Evolutionary conservation across 768 basidiomycete genomes (phyloP), one percentile per base, ranked within the genome.

Genomic region (Boletus speciosus): DNA sequence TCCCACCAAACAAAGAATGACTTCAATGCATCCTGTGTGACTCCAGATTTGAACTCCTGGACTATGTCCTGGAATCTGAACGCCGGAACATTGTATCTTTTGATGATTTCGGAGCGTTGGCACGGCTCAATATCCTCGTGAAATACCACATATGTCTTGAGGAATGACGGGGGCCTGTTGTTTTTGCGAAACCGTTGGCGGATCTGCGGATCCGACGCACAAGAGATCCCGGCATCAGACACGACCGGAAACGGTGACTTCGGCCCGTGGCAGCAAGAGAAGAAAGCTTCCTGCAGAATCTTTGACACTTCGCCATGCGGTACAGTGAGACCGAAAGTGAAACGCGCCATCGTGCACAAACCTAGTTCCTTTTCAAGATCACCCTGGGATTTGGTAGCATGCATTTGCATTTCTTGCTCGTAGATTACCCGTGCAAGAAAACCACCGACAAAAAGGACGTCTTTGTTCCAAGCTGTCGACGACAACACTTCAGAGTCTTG

Each of bases 371-470:
- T 48, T 39, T 29, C 60, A 15, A 36, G 36, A 7, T 43, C 38
- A 6, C 32, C 40, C 29, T 19, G 37, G 12, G 25, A 54, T 25
- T 19, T 14, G 6, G 48, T 34, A 23, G 42, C 50, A 5, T 9
- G 9, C 31, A 97, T 73, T 69, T 97, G 9, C 31, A 97, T 73
- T 69, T 97, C 92, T 41, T 84, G 72, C 61, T 97, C 93, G 61
- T 96, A 98, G 0, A 91, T 86, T 6, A 84, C 72, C 15, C 95
- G 85, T 39, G 88, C 78, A 35, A 97, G 77, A 54, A 88, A 82
- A 2, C 94, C 96, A 7, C 92, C 88, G 19, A 90, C 77, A 63
- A 81, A 85, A 10, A 98, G 76, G 9, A 98, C 77, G 64, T 97
- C 95, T 58, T 81, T 81, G 65, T 98, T 98, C 94, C 93, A 96